A percentile compares a stretch with the other conserved stretches of the same genome.
Conservation (phyloP, 352 stramenopile genomes). For the Phytophthora cajani region DNA sequence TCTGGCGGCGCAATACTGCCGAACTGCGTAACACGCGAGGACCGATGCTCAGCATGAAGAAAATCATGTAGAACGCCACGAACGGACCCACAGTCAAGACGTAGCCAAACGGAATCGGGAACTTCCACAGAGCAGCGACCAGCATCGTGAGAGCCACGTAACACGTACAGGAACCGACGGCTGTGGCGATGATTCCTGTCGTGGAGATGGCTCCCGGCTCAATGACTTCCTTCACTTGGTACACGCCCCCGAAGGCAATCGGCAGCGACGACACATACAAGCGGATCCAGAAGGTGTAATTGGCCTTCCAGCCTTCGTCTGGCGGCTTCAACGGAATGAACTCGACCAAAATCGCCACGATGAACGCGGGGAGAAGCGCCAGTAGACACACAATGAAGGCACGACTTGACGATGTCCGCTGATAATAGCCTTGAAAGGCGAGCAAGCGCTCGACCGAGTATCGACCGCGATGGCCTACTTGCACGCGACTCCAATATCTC, state of each 20-base stretch:
- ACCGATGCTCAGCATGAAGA: too few relatives aligned
- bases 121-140: conserved; percentile 26
- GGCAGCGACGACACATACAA: conserved; percentile 20
- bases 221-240: conserved; percentile 27
- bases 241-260: conserved; percentile 10
- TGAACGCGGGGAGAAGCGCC: conserved; percentile 19
- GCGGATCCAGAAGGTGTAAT: conserved; percentile 35
- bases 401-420: too few relatives aligned
- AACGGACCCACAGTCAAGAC: conserved; percentile 25
- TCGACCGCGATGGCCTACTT: too few relatives aligned
- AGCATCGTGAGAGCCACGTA: conserved; percentile 20
- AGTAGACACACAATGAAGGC: too few relatives aligned
- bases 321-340: conserved; percentile 34
- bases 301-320: conserved; percentile 22
- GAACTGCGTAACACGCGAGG: too few relatives aligned
- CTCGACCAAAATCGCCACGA: conserved; percentile 24
- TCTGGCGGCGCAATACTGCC: neutral
- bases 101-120: conserved; percentile 28
- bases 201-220: conserved; percentile 5
- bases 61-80: neutral
- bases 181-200: conserved; percentile 6
- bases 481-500: too few relatives aligned
- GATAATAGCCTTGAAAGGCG: too few relatives aligned
- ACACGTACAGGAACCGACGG: conserved; percentile 9
- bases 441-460: too few relatives aligned